These are phyloP conservation scores for Avena insularis DNA, from an alignment of 176 grass and related monocot genomes.

Conservation along the genomic window DNA sequence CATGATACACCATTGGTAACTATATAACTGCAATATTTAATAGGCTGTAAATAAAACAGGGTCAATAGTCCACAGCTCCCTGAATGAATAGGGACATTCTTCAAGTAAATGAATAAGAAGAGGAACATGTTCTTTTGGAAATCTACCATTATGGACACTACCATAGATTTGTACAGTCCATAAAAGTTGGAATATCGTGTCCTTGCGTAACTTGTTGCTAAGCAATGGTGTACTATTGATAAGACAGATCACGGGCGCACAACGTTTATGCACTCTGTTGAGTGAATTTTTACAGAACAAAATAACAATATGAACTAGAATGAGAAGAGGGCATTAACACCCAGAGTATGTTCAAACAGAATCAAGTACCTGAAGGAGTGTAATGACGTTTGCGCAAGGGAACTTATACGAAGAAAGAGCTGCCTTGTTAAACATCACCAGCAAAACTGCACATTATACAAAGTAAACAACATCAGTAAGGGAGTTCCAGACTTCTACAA, in stretches of 20 bases:
- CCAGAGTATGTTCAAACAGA: slow-evolving; percentile 27
- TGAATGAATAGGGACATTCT: background rate
- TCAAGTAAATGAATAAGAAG: background rate
- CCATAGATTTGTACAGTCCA: background rate
- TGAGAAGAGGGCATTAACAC: background rate
- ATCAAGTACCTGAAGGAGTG: slow-evolving; percentile 92
- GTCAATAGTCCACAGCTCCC: background rate
- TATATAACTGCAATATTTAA: slow-evolving; percentile 5
- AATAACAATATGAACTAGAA: slow-evolving; percentile 12
- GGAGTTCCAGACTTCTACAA: background rate
- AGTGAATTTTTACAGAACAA: background rate
- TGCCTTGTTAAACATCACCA: slow-evolving; percentile 99
- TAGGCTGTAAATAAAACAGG: background rate
- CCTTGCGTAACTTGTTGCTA: background rate
- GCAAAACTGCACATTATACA: slow-evolving; percentile 70
- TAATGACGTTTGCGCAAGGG: slow-evolving; percentile 93
- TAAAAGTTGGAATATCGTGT: background rate
- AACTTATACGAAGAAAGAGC: slow-evolving; percentile 94
- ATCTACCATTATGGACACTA: no score
- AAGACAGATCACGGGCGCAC: background rate
- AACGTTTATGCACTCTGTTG: background rate
- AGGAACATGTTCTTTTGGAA: no score
- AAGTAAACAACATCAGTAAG: slow-evolving; percentile 39
- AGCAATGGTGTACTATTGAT: background rate
- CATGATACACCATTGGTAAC: background rate